Base-by-base conservation (phyloP, 768 basidiomycete genomes). In the Lyophyllum shimeji region DNA sequence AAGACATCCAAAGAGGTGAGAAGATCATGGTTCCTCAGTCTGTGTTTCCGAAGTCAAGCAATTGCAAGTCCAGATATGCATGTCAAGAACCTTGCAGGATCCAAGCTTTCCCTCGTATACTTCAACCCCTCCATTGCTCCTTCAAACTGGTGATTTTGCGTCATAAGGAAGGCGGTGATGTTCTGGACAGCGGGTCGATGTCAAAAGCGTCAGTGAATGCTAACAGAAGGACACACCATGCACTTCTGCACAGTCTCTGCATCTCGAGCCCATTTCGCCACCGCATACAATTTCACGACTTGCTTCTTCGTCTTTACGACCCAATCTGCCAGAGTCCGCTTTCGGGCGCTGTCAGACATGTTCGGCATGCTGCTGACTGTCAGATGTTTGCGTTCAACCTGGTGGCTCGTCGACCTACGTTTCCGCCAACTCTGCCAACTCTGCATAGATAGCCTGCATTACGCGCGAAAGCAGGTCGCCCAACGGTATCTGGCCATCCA, bases 11-110 rank as follows among this genome's bases (percentile, higher is more conserved):
- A 74, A 21, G 95, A 95, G 0, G 94, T 96, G 3, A 95, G 79
- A 21, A 98, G 76, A 70, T 98, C 96, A 58, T 95, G 93, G 71
- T 98, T 98, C 54, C 95, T 87, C 18, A 94, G 81, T 66, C 95
- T 64, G 5, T 42, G 2, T n/a, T 39, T 18, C 25, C 33, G 20
- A 56, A 50, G 27, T 6, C 29, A 13, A 46, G 46, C 6, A n/a
- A 17, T 15, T 46, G 8, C 29, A 18, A 21, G 13, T n/a, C 17
- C 15, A 46, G 7, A 29, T 37, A 40, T 42, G 12, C 34, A 13
- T 6, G 21, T 47, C 6, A 67, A 79, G 59, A 55, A 90, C 94
- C 93, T 84, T 34, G 94, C 89, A 37, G 86, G 81, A 62, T 90
- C 87, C 47, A 98, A 74, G 42, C 80, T 79, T 49, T 89, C 82